Conservation (phyloP, 805 yeast species). For the Danielozyma ontarioensis region DNA sequence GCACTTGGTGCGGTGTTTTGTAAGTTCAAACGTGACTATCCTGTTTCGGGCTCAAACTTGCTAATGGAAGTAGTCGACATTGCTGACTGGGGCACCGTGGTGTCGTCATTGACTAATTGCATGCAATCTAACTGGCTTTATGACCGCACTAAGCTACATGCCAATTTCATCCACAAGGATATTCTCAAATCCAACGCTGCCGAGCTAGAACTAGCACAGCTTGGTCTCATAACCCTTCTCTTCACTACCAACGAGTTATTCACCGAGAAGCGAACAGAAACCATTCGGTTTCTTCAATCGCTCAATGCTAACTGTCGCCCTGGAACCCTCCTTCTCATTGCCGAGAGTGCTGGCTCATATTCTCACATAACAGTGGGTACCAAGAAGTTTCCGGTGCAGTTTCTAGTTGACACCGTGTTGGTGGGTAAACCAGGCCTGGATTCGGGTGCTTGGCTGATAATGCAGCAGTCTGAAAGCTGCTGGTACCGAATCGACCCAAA, state of each 20-base stretch:
- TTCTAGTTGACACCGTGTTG: conserved; percentile 67
- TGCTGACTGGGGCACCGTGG: conserved; percentile 68
- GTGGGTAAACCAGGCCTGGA: conserved; percentile 42
- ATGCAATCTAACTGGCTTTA: conserved; percentile 53
- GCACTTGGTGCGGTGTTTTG: conserved; percentile 58
- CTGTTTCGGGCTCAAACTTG: conserved; percentile 29
- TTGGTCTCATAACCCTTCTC: conserved; percentile 59
- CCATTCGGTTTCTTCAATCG: conserved; percentile 54
- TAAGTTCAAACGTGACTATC: conserved; percentile 28
- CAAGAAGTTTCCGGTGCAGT: conserved; percentile 78
- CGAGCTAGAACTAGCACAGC: conserved; percentile 10
- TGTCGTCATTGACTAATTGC: conserved; percentile 38
- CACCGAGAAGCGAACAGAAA: conserved; percentile 55
- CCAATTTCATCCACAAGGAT: conserved; percentile 27
- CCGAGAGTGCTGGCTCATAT: conserved; percentile 89
- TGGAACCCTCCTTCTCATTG: conserved; percentile 61
- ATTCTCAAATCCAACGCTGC: conserved; percentile 16
- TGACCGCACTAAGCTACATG: conserved; percentile 19
- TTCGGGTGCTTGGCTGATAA: conserved; percentile 59
- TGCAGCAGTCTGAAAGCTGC: conserved; percentile 64
- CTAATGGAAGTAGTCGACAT: conserved; percentile 62
- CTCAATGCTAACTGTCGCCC: conserved; percentile 45
- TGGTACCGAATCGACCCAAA: conserved; percentile 65
- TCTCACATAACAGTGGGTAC: conserved; percentile 74
- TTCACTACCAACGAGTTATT: conserved; percentile 88